Conservation (phyloP, 2,329 filamentous ascomycete genomes). For the Apiospora sp. region DNA sequence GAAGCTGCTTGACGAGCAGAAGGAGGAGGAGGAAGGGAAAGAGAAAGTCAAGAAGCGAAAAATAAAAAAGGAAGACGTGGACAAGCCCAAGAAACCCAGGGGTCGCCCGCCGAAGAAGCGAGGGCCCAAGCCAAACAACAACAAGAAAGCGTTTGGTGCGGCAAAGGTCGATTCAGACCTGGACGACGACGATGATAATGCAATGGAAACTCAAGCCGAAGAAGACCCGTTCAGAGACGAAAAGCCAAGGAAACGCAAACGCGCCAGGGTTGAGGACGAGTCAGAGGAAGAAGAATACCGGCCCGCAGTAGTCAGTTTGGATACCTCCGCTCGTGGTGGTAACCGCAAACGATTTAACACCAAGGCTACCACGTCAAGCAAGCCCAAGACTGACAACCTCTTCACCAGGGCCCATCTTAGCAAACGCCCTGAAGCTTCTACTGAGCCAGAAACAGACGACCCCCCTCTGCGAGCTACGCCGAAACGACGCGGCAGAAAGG, state of each 20-base stretch:
- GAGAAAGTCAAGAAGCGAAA: conserved; percentile 33
- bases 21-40: conserved; percentile 42
- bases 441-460: conserved; percentile 35
- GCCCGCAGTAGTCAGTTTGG: conserved; percentile 35
- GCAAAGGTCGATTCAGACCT: conserved; percentile 38
- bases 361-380: conserved; percentile 3
- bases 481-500: conserved; percentile 8
- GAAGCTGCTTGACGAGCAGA: conserved; percentile 56
- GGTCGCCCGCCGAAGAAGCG: conserved; percentile 39
- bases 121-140: conserved; percentile 41
- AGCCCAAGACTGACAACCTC: background rate
- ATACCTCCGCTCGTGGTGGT: conserved; percentile 31
- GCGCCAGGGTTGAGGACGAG: conserved; percentile 31
- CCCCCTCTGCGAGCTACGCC: conserved; percentile 22
- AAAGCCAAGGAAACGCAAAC: conserved; percentile 39
- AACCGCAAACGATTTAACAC: background rate
- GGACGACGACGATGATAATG: conserved; percentile 38
- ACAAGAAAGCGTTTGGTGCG: conserved; percentile 36
- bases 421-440: background rate
- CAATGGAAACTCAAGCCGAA: conserved; percentile 30
- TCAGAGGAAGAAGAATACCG: conserved; percentile 40
- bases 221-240: conserved; percentile 37
- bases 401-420: background rate
- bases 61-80: conserved; percentile 31
- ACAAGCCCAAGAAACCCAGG: conserved; percentile 40